Conservation (phyloP, 2,329 filamentous ascomycete genomes). For the Fusarium sterilihyphosum region DNA sequence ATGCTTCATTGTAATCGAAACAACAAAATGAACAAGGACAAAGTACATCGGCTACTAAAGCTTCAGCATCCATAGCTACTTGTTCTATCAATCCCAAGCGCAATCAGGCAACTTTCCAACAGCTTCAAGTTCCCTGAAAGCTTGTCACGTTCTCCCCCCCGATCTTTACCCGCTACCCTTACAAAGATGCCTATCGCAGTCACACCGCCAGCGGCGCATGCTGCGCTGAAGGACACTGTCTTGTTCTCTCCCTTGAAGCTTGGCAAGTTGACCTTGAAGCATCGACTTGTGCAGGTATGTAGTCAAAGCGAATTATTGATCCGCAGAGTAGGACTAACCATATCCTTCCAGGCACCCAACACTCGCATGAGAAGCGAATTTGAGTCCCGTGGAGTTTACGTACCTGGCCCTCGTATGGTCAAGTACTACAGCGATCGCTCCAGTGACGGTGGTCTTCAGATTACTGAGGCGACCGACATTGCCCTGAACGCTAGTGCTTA, state of each 20-base stretch:
- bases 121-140: neutral
- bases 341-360: neutral
- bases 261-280: slow-evolving; percentile 46
- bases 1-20: neutral
- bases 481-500: slow-evolving; percentile 44
- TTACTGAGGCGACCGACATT: slow-evolving; percentile 47
- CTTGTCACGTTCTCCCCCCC: too few relatives aligned
- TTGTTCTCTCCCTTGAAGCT: slow-evolving; percentile 50
- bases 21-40: neutral
- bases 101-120: neutral
- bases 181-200: slow-evolving; percentile 27
- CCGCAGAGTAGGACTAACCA: neutral
- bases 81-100: neutral
- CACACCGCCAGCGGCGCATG: slow-evolving; percentile 28
- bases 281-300: slow-evolving; percentile 50
- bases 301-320: accelerated
- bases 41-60: slow-evolving; percentile 4
- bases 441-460: slow-evolving; percentile 45
- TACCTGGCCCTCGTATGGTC: slow-evolving; percentile 44
- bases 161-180: neutral
- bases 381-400: slow-evolving; percentile 47
- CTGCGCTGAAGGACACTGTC: slow-evolving; percentile 41
- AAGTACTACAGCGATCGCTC: slow-evolving; percentile 49
- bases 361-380: slow-evolving; percentile 32
- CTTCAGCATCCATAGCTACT: slow-evolving; percentile 4